These are phyloP conservation scores for Saturnispora gosingensis DNA, from an alignment of 805 yeast genomes.

Conservation along the genomic window DNA sequence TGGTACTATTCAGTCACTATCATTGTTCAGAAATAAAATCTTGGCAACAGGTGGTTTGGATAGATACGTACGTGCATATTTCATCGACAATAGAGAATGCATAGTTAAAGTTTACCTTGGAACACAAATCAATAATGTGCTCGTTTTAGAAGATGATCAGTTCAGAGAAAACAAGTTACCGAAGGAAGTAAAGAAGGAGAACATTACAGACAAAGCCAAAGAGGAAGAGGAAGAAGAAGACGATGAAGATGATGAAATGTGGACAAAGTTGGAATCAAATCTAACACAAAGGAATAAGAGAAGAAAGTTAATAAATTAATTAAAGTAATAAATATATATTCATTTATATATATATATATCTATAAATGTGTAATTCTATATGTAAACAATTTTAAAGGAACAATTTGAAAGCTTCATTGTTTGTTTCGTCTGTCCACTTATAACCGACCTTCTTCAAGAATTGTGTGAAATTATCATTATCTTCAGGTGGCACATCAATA, in stretches of 20 bases:
- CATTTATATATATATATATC: not conserved
- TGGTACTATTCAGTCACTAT: constrained; percentile 51
- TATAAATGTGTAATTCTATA: not conserved
- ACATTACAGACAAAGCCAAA: constrained; percentile 27
- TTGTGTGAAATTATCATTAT: constrained; percentile 51
- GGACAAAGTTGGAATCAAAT: constrained; percentile 23
- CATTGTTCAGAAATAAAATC: constrained; percentile 28
- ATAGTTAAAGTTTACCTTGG: constrained; percentile 70
- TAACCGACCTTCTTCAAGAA: constrained; percentile 71
- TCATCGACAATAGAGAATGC: constrained; percentile 46
- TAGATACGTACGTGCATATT: constrained; percentile 73
- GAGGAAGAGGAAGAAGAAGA: constrained; percentile 26
- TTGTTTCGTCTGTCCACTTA: constrained; percentile 69
- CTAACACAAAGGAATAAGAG: constrained; percentile 23
- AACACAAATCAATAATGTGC: constrained; percentile 50
- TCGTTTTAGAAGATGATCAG: constrained; percentile 40
- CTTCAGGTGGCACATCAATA: constrained; percentile 69
- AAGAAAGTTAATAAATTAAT: constrained; percentile 16
- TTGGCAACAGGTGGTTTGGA: constrained; percentile 81
- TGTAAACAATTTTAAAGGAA: constrained; percentile 29
- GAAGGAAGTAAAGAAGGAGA: constrained; percentile 30
- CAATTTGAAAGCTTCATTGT: constrained; percentile 76
- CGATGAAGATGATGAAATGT: constrained; percentile 27
- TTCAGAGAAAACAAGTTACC: constrained; percentile 4
- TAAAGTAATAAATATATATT: not conserved